Percentiles rank a stretch among this genome's conserved stretches.
Conservation (phyloP, 2,329 filamentous ascomycete species). For the Emergomyces africanus region DNA sequence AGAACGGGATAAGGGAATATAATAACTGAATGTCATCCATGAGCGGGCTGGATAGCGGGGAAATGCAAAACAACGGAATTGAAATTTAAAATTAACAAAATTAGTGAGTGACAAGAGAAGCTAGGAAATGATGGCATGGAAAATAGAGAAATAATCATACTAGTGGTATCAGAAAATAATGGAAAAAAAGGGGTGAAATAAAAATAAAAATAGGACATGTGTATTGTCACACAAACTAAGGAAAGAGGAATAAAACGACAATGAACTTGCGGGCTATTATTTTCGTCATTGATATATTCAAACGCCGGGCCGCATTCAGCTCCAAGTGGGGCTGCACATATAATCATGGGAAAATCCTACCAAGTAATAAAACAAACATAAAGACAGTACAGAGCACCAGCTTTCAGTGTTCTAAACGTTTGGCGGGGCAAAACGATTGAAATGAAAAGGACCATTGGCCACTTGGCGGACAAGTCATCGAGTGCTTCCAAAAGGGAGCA, state of each 20-base stretch:
- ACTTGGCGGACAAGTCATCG: neutral
- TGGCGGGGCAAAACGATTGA: neutral
- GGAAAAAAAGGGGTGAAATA: too few relatives aligned
- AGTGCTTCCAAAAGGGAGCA: neutral
- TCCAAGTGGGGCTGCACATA: neutral
- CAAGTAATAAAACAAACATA: neutral
- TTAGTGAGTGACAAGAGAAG: too few relatives aligned
- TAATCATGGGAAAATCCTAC: neutral
- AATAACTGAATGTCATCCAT: too few relatives aligned
- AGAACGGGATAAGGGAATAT: too few relatives aligned
- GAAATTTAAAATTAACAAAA: too few relatives aligned
- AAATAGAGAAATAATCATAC: too few relatives aligned
- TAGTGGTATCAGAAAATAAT: too few relatives aligned
- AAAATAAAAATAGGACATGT: neutral
- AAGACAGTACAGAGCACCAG: neutral
- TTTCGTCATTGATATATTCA: neutral
- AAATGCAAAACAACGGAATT: too few relatives aligned
- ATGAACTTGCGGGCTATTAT: neutral
- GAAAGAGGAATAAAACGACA: neutral
- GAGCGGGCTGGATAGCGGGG: too few relatives aligned
- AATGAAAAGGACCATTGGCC: neutral
- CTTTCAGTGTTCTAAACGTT: neutral
- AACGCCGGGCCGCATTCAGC: neutral
- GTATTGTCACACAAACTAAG: neutral
- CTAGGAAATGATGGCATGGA: too few relatives aligned